Conservation (phyloP, 495 filamentous ascomycete genomes). For the Aspergillus taichungensis region DNA sequence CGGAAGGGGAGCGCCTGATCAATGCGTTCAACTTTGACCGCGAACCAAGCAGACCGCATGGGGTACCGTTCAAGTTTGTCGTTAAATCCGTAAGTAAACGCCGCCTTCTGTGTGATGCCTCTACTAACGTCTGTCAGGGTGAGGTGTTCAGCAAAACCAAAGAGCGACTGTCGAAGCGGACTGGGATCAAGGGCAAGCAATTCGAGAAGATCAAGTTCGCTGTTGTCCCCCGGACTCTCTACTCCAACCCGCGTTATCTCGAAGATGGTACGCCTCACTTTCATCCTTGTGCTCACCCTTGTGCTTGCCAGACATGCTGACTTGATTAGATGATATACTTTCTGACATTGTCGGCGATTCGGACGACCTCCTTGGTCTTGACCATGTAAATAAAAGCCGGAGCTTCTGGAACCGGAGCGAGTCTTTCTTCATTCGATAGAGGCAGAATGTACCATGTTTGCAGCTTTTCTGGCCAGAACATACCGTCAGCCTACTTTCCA, state of each 20-base stretch:
- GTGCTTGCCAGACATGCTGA: conserved; percentile 1
- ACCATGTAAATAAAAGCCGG: conserved; percentile 72
- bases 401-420: conserved; percentile 52
- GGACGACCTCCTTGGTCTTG: conserved; percentile 81
- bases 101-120: background rate
- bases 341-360: conserved; percentile 56
- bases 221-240: conserved; percentile 58
- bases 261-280: conserved; percentile 64
- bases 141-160: conserved; percentile 88
- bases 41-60: conserved; percentile 68
- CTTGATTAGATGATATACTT: conserved; percentile 64
- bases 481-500: too few relatives aligned
- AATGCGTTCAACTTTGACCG: conserved; percentile 85
- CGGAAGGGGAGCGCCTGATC: conserved; percentile 52
- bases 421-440: conserved; percentile 58
- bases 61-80: conserved; percentile 85
- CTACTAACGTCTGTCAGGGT: conserved; percentile 43
- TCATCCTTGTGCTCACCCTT: background rate
- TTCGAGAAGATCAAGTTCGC: conserved; percentile 99
- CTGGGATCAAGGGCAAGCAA: conserved; percentile 91
- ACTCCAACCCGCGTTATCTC: conserved; percentile 71
- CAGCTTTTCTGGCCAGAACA: background rate
- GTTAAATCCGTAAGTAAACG: conserved; percentile 62
- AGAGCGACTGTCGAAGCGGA: conserved; percentile 78
- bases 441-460: conserved; percentile 7